phyloP scores from a whole-genome alignment of 306 rosid species.

The Begonia peltatifolia region DNA sequence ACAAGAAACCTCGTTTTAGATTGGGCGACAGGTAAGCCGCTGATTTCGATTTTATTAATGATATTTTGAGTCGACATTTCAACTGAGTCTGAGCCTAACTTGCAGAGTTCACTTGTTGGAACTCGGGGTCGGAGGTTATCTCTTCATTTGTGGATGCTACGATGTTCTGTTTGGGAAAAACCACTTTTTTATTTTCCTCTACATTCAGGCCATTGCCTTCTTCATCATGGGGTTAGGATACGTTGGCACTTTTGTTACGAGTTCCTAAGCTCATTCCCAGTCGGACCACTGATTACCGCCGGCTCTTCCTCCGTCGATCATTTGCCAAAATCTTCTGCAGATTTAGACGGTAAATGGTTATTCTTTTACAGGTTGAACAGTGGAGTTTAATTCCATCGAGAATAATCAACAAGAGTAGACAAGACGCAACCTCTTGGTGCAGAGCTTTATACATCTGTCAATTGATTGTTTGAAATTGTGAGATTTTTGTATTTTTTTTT shows the following conservation, averaged over 20 bases:
- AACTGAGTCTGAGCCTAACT: slow-evolving; percentile 8
- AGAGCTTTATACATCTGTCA: too few relatives aligned
- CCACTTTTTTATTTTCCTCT: slow-evolving; percentile 53
- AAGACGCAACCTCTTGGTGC: too few relatives aligned
- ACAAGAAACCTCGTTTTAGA: slow-evolving; percentile 31
- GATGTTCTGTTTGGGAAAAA: slow-evolving; percentile 59
- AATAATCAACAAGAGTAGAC: too few relatives aligned
- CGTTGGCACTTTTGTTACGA: slow-evolving; percentile 57
- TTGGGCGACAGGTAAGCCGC: slow-evolving; percentile 59
- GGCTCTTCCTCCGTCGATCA: too few relatives aligned
- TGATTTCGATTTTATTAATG: slow-evolving; percentile 5
- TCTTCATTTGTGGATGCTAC: slow-evolving; percentile 49
- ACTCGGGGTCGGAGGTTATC: slow-evolving; percentile 59
- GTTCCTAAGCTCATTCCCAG: background rate
- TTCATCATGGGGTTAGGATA: slow-evolving; percentile 71
- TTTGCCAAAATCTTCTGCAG: too few relatives aligned
- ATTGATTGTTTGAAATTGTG: too few relatives aligned
- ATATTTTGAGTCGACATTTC: background rate
- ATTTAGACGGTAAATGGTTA: too few relatives aligned
- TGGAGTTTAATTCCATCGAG: too few relatives aligned
- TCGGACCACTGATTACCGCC: too few relatives aligned
- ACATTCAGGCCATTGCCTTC: slow-evolving; percentile 55
- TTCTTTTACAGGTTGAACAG: too few relatives aligned
- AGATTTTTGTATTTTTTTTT: too few relatives aligned
- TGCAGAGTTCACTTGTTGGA: slow-evolving; percentile 52